Evolutionary conservation across 257 asterid genomes (phyloP).

Genomic region (Solanum habrochaites): DNA sequence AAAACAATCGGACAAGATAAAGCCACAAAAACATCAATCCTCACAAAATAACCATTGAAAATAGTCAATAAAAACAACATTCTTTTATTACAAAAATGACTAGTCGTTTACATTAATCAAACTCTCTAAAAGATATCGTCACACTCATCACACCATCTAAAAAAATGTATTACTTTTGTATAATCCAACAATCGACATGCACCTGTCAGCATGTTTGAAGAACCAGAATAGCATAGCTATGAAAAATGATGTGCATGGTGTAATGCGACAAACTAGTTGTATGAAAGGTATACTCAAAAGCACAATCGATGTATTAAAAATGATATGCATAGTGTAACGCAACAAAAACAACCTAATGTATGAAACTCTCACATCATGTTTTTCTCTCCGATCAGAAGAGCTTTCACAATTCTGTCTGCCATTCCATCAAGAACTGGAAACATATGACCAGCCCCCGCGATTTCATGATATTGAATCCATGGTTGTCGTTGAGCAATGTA

Average conservation of each 20-base stretch:
- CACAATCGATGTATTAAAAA: not conserved
- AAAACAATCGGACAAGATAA: not conserved
- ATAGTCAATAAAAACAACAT: not conserved
- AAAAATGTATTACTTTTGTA: too few species aligned
- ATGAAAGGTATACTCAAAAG: not conserved
- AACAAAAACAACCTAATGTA: not conserved
- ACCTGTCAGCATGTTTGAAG: not conserved
- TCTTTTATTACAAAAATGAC: not conserved
- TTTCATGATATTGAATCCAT: constrained; percentile 75
- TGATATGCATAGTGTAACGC: not conserved
- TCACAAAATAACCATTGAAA: not conserved
- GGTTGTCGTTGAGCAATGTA: constrained; percentile 51
- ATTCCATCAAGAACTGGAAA: constrained; percentile 47
- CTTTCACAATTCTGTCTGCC: constrained; percentile 40
- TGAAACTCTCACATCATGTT: not conserved
- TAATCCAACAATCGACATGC: not conserved
- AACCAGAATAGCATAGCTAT: not conserved
- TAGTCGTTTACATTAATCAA: not conserved
- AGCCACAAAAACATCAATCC: not conserved
- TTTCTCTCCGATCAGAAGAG: constrained; percentile 33
- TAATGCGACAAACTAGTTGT: not conserved
- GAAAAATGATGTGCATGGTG: not conserved
- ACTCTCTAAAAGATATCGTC: not conserved
- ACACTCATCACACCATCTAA: not conserved
- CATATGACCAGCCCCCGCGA: constrained; percentile 71